Base-by-base conservation (phyloP, 139 green algal species). In the Chlorella vulgaris region DNA sequence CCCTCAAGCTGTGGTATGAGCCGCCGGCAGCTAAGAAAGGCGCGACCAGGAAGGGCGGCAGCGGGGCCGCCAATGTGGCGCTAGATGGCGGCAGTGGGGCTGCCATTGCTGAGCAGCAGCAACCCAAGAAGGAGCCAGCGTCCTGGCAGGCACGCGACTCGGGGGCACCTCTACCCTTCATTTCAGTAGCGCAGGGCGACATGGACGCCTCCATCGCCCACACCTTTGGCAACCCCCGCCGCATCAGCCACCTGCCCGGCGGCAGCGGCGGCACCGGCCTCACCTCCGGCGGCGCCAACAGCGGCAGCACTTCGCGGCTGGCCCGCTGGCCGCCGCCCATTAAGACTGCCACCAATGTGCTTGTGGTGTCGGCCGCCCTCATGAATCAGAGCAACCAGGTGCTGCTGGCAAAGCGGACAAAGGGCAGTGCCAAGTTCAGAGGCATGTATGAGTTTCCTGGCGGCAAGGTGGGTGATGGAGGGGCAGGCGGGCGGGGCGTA, bases 371-470 rank as follows among this genome's bases (percentile, higher is more conserved):
- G 7, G 73, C 73, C 2, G 73, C 73, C 1, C 38, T 79, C 35
- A 68, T 79, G 51, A 68, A 79, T 35, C 6, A 10, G 35, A 38
- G 62, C 31, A 79, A 79, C 26, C 35, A 68, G 51, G 73, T 79
- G 50, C 73, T 79, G 35, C 73, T 79, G 35, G 61, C 33, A 4
- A 53, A 67, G 73, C 73, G 73, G 35, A 33, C 19, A 18, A 38
- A 31, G 73, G 73, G 73, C 53, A 79, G 50, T 53, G 10, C 10
- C 2, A 67, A 50, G 2, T 79, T 79, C 13, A 50, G 73, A 29
- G 73, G 73, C 0, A 35, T 69, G 33, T 79, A 69, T 26, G 73
- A 79, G 26, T 79, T 79, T 26, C 73, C 73, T 3, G 73, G 73
- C 50, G 71, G 73, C 35, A 79, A 79, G 73, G 73, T 39, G 39